Percentiles rank a stretch among this genome's conserved stretches.
phyloP scores from a whole-genome alignment of 2,329 filamentous ascomycete genomes.

The Botryotinia narcissicola region DNA sequence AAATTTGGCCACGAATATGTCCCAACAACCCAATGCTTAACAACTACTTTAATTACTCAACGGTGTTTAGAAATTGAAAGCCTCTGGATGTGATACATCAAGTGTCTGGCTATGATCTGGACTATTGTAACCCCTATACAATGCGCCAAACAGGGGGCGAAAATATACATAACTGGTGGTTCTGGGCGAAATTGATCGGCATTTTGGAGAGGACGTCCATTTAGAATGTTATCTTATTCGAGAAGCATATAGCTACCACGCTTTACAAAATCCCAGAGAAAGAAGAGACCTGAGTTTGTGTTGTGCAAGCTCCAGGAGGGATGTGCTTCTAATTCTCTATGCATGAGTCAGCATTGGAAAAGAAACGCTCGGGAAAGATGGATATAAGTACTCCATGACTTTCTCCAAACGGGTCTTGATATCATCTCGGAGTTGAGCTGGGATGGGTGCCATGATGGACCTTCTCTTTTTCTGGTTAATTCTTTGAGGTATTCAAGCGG shows the following conservation, averaged over 20 bases:
- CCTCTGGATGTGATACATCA: neutral
- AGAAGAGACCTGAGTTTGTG: constrained; percentile 37
- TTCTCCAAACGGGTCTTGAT: constrained; percentile 6
- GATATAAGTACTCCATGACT: neutral
- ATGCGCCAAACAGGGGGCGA: neutral
- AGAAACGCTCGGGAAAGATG: neutral
- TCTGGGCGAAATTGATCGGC: constrained; percentile 40
- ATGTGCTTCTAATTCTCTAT: constrained; percentile 29
- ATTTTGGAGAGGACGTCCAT: constrained; percentile 38
- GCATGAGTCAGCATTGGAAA: neutral
- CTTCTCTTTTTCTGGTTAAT: neutral
- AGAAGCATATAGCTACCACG: constrained; percentile 45
- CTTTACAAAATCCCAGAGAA: constrained; percentile 45
- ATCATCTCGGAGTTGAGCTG: constrained; percentile 13
- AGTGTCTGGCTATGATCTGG: neutral
- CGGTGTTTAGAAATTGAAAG: neutral
- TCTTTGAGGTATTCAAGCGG: too few species aligned
- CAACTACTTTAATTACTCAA: neutral
- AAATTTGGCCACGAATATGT: neutral
- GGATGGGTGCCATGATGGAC: neutral
- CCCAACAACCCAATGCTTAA: neutral
- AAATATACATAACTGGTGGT: constrained; percentile 21
- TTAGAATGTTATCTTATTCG: constrained; percentile 43
- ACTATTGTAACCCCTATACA: neutral
- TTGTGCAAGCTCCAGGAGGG: constrained; percentile 24